phyloP scores from a whole-genome alignment of 805 yeast genomes.

The Candida ovalis region DNA sequence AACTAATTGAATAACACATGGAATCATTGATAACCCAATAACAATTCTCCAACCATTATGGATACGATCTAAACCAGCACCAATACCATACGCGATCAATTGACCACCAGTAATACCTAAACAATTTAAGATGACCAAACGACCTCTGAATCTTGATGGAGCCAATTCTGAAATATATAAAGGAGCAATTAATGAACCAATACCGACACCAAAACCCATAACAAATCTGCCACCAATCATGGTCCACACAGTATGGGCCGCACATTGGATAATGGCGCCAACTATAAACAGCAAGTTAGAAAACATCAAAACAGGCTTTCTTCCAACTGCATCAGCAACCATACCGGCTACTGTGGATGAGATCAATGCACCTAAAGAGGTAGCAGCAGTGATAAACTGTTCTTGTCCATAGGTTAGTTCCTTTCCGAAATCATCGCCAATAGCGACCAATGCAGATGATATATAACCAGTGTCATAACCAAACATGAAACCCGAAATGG shows the following conservation, averaged over 20 bases:
- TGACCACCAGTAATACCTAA: conserved; percentile 57
- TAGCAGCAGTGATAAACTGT: conserved; percentile 51
- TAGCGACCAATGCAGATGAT: conserved; percentile 50
- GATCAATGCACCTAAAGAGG: conserved; percentile 52
- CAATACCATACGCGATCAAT: conserved; percentile 48
- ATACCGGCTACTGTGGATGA: conserved; percentile 49
- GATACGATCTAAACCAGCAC: conserved; percentile 42
- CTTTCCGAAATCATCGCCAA: conserved; percentile 44
- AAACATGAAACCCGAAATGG: conserved; percentile 57
- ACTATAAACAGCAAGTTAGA: conserved; percentile 45
- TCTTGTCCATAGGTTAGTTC: conserved; percentile 40
- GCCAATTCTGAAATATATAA: conserved; percentile 51
- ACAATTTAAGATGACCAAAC: conserved; percentile 49
- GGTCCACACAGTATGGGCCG: conserved; percentile 41
- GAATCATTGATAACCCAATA: conserved; percentile 49
- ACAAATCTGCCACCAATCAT: conserved; percentile 51
- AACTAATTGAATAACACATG: conserved; percentile 44
- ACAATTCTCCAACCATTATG: conserved; percentile 50
- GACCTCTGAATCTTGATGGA: conserved; percentile 49
- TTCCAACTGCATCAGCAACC: conserved; percentile 45
- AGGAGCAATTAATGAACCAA: conserved; percentile 52
- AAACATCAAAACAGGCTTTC: conserved; percentile 42
- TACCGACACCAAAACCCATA: conserved; percentile 54
- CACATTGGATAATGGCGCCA: conserved; percentile 46
- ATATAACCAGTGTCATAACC: conserved; percentile 62